phyloP scores from a whole-genome alignment of 2,329 filamentous ascomycete species.

The Colletotrichum siamense region DNA sequence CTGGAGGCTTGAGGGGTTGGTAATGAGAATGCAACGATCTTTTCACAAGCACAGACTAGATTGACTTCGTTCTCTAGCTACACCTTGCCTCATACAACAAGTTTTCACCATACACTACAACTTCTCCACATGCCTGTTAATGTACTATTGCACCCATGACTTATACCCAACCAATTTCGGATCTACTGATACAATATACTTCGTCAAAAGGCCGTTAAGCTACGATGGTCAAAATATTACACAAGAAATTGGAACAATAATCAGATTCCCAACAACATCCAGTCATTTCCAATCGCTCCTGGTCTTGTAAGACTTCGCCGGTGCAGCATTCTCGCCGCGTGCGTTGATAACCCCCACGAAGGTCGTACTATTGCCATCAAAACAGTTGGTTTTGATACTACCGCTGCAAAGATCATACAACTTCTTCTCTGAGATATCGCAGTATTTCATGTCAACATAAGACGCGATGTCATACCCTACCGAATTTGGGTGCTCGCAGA shows the following conservation, averaged over 20 bases:
- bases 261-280: neutral
- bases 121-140: neutral
- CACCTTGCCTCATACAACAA: neutral
- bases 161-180: neutral
- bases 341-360: neutral
- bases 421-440: neutral
- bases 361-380: neutral
- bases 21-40: rapidly evolving
- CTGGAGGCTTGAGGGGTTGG: neutral
- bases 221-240: rapidly evolving
- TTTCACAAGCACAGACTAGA: neutral
- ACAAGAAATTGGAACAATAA: neutral
- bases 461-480: slow-evolving; percentile 6
- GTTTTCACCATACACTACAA: neutral
- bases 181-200: neutral
- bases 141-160: neutral
- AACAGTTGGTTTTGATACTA: neutral
- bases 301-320: neutral
- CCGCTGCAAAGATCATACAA: neutral
- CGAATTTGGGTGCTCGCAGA: neutral
- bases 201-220: neutral
- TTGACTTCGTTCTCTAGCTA: neutral
- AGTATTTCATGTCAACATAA: slow-evolving; percentile 1
- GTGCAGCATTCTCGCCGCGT: neutral
- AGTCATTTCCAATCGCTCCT: neutral